phyloP scores from a whole-genome alignment of 768 basidiomycete species.

The Rhodotorula taiwanensis region DNA sequence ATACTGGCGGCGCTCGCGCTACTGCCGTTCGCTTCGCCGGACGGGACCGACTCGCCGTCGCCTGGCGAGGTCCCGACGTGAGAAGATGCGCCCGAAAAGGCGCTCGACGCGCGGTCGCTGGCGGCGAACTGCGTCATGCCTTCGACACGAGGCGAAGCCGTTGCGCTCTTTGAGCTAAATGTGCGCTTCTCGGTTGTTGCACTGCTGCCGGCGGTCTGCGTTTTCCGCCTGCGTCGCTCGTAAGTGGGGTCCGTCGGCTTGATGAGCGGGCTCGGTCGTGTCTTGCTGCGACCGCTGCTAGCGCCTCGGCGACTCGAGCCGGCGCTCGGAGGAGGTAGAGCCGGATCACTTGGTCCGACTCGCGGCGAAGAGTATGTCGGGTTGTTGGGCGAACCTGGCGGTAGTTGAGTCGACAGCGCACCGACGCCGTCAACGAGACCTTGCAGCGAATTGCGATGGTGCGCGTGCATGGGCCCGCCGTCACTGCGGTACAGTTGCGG shows the following conservation, averaged over 20 bases:
- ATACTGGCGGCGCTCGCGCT: neutral
- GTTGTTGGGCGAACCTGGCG: neutral
- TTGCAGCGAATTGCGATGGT: conserved; percentile 33
- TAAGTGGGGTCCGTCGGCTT: conserved; percentile 25
- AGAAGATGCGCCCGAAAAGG: conserved; percentile 1
- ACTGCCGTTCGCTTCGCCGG: neutral
- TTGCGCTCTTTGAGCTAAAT: conserved; percentile 17
- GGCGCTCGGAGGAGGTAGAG: neutral
- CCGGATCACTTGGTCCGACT: conserved; percentile 7
- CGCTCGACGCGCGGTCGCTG: neutral
- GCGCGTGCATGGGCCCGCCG: conserved; percentile 3
- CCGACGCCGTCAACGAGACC: conserved; percentile 35
- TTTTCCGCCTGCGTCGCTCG: conserved; percentile 15
- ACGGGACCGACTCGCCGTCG: neutral
- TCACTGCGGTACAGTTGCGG: conserved; percentile 31
- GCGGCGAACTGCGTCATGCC: neutral
- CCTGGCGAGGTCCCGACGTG: conserved; percentile 1
- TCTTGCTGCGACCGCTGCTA: conserved; percentile 22
- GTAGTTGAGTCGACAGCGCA: conserved; percentile 20
- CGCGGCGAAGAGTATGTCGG: conserved; percentile 20
- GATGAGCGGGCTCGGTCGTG: conserved; percentile 34
- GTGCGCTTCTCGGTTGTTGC: neutral
- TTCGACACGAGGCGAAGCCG: conserved; percentile 21
- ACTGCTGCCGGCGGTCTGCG: neutral
- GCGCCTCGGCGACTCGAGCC: conserved; percentile 25